Evolutionary conservation across 192 early-diverging fungal species (phyloP), one percentile per base, ranked within the genome.

Genomic region (Podila minutissima): DNA sequence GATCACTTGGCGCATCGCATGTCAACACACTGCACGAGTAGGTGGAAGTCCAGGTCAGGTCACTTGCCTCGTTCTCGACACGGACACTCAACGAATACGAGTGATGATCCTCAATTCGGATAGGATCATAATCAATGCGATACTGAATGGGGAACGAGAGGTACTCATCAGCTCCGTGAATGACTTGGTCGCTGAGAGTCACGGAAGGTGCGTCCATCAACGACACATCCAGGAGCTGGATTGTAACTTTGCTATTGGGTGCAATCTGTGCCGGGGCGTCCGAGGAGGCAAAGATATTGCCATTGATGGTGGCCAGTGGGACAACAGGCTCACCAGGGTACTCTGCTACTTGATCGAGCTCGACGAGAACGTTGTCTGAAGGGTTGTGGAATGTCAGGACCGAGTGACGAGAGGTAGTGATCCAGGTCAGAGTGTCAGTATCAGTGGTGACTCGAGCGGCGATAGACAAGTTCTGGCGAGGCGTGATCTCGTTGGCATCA

Each of bases 141-240:
- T 71, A 76, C 22, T 50, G 17, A 3, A 76, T 61, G 20, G 68
- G 74, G 24, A 69, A 76, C 22, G 12, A 19, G 3, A 32, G 22
- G 3, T 19, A 12, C 29, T 74, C 72, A 3, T 53, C 48, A 0
- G 20, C 13, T 8, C 67, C 74, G 2, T 31, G 11, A 11, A 75
- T 33, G 10, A 31, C 20, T 41, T 75, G 74, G 22, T 68, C 67
- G 4, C 20, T 49, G 2, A 75, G 24, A 2, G 53, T 59, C 3
- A 75, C 62, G 0, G 74, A 67, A 24, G 67, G 66, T 5, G 46
- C 74, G 50, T 75, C 74, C 62, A 68, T 64, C 38, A 75, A 24
- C 1, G 67, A 75, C 28, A 63, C 51, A 41, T 75, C 67, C 13
- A 68, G 17, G 33, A 75, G 32, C 22, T 75, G 67, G 38, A 75